phyloP scores from a whole-genome alignment of 176 grass and related monocot species.

The Luzula sylvatica region DNA sequence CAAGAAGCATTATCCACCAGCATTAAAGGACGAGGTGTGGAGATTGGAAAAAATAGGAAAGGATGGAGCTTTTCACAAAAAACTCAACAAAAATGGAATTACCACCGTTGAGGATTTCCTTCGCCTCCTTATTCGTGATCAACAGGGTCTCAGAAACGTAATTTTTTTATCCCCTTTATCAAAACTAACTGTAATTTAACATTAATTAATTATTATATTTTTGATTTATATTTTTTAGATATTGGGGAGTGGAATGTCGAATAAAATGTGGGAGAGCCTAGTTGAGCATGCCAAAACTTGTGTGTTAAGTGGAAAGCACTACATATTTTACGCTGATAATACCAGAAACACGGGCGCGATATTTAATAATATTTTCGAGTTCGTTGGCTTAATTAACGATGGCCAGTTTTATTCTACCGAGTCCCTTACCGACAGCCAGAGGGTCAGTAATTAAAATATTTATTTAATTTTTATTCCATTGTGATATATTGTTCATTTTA shows the following conservation, averaged over 20 bases:
- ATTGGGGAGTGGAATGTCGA: slow-evolving; percentile 68
- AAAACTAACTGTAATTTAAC: not conserved
- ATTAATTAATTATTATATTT: not conserved
- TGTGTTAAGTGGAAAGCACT: slow-evolving; percentile 68
- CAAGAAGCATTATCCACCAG: slow-evolving; percentile 88
- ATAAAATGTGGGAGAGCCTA: slow-evolving; percentile 89
- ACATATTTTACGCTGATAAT: slow-evolving; percentile 67
- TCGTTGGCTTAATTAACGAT: slow-evolving; percentile 62
- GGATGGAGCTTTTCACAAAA: slow-evolving; percentile 74
- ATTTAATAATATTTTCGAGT: slow-evolving; percentile 90
- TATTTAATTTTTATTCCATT: not conserved
- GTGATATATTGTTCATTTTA: slow-evolving; percentile 1
- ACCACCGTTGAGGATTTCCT: slow-evolving; percentile 80
- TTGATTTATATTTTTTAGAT: slow-evolving; percentile 34
- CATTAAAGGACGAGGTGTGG: slow-evolving; percentile 79
- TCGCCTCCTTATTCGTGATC: slow-evolving; percentile 59
- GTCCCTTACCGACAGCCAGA: slow-evolving; percentile 62
- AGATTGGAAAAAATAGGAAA: slow-evolving; percentile 92
- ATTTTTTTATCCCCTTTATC: slow-evolving; percentile 9
- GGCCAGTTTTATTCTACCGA: slow-evolving; percentile 73
- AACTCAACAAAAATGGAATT: slow-evolving; percentile 46
- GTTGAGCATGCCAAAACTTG: slow-evolving; percentile 85
- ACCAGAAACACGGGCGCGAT: slow-evolving; percentile 47
- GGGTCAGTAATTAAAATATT: slow-evolving; percentile 37
- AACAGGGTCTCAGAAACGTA: slow-evolving; percentile 69